These are phyloP conservation scores for Turnera subulata DNA, from an alignment of 345 rosid species.

Conservation along the genomic window DNA sequence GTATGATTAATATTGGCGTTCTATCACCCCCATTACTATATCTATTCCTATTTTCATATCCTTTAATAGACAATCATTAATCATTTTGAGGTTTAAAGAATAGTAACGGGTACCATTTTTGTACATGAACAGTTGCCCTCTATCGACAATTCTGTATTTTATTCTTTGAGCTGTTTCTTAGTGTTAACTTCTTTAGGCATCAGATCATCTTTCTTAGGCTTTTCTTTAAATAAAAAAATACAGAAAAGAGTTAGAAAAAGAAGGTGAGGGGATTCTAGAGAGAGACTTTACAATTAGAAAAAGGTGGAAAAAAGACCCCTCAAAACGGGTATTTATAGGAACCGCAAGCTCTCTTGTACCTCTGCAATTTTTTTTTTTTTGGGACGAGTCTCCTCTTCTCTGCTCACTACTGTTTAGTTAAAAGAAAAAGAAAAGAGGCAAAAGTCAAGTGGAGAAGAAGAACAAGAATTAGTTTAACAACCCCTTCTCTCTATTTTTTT, in stretches of 20 bases:
- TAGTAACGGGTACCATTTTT: too few relatives aligned
- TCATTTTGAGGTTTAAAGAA: not conserved
- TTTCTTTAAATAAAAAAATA: not conserved
- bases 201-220: too few relatives aligned
- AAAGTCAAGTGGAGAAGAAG: not conserved
- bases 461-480: not conserved
- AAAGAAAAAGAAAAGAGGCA: not conserved
- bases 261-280: slow-evolving; percentile 20
- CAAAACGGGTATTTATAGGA: slow-evolving; percentile 33
- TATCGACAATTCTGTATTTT: too few relatives aligned
- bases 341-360: slow-evolving; percentile 5
- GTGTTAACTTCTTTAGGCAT: too few relatives aligned
- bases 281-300: not conserved
- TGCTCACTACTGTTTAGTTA: slow-evolving; percentile 5
- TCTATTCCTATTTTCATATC: too few relatives aligned
- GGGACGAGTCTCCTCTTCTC: too few relatives aligned
- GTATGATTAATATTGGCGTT: slow-evolving; percentile 10
- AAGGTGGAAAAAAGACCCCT: not conserved
- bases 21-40: not conserved
- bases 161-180: too few relatives aligned
- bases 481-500: too few relatives aligned
- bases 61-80: not conserved
- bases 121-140: too few relatives aligned
- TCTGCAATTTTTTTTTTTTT: slow-evolving; percentile 4
- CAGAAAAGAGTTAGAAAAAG: not conserved